Base-by-base conservation (phyloP, 2,329 filamentous ascomycete species). In the Microdochium nivale region DNA sequence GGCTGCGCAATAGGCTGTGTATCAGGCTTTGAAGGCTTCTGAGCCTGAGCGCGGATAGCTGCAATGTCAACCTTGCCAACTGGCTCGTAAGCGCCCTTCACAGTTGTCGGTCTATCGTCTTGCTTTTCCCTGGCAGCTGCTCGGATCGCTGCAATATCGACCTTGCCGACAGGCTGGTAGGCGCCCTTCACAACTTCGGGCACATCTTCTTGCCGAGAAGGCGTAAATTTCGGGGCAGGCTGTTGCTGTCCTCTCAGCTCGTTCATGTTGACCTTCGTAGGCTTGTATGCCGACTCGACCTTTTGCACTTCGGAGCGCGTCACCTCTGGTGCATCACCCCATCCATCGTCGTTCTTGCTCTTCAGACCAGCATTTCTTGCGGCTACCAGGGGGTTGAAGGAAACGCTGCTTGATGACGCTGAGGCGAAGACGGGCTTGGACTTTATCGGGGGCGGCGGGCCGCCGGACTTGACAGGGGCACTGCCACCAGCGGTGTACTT, bases 11-110 rank as follows among this genome's bases (percentile, higher is more conserved):
- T n/a, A 3, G 65, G 50, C 37, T 64, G 62, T 13, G 53, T 51
- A 3, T 60, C 55, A n/a, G 59, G 30, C 27, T 65, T 60, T 27
- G 70, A 65, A 48, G 80, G 80, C 57, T 82, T 86, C 68, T 94
- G 88, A 5, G 90, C 86, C 68, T 83, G 86, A 23, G 92, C 86
- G 57, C 89, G 83, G 63, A 99, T 96, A 23, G 92, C 91, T 44
- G 89, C 89, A 68, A 99, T 97, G 60, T 99, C 94, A 10, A 99
- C 92, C 71, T 96, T 97, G 47, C 94, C 94, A 21, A 97, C 77
- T 2, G 94, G 94, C 68, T 97, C 88, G 64, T 99, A 99, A 24
- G 91, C 81, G 43, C 94, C 94, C 70, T 95, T 97, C 21, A 97
- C 88, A 4, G 83, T 80, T 1, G 86, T 81, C 3, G 94, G 94